Evolutionary conservation across 805 yeast species (phyloP), one percentile per base, ranked within the genome.

Genomic region (Candida sonorensis): DNA sequence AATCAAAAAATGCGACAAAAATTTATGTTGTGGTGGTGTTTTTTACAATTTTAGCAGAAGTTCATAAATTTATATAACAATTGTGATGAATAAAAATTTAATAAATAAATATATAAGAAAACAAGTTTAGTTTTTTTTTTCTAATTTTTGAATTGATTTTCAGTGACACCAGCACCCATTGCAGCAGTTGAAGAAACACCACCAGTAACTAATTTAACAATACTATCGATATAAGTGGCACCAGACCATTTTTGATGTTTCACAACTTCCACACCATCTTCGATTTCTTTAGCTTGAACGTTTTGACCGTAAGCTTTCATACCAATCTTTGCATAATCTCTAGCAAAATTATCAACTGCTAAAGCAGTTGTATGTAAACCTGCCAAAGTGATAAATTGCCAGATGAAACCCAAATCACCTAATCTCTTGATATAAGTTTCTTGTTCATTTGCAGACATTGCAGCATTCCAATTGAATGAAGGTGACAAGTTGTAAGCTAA

Each of bases 161-260:
- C 97, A 34, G 97, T 90, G 46, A 90, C 97, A 68, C 97, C 97
- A 41, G 81, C 81, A 55, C 97, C 97, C 97, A 90, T 90, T 30
- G 97, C 97, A 45, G 97, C 95, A 30, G 97, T 90, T 13, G 94
- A 81, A 31, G 88, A 72, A 37, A 88, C 82, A 66, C 97, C 97
- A 51, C 97, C 97, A 35, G 92, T 80, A 17, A 87, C 92, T 62
- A 86, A 69, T 62, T 81, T 87, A 60, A 90, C 77, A 53, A 90
- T 68, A 38, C 85, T 80, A 62, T 90, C 97, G 54, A 90, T 81
- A 67, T 86, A 88, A 64, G 85, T 95, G 19, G 97, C 97, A 57
- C 97, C 97, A 26, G 96, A 86, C 97, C 97, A 90, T 62, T 88
- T 86, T 64, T 90, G 97, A 63, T 90, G 97, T 71, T 87, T 90